Evolutionary conservation across 345 rosid species (phyloP), one percentile per base, ranked within the genome.

Genomic region (Triadica sebifera): DNA sequence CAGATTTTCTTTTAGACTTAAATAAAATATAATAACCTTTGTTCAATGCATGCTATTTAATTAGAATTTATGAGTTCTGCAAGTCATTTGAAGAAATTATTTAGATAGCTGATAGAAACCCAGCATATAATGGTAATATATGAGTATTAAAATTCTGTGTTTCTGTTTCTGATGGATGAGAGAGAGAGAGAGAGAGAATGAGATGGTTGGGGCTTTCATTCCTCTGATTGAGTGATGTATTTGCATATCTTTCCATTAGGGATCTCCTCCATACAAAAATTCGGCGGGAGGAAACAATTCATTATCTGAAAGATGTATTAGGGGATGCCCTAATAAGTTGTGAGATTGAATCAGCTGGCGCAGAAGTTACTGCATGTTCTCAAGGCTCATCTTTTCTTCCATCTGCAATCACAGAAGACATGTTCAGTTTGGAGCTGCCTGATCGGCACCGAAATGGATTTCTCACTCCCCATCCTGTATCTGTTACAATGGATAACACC

Each of bases 341-440:
- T 74, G 92, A 90, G 81, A 88, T 90, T 4, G 94, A 88, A 78
- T 77, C 43, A 65, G 87, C 77, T 51, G 88, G 87, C 25, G 77
- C 81, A 55, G 88, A 84, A 71, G 70, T 86, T 51, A 80, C 92
- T 25, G 87, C 88, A 49, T 87, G 89, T 78, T 88, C 92, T 7
- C 90, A 88, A 73, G 88, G 76, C 49, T 79, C 86, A 25, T 80
- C 84, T 45, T 90, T 84, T 77, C 90, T 90, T 80, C 89, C 87
- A 60, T 67, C 89, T 45, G 82, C 86, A 74, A 77, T 87, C 72
- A 83, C 84, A 8, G 87, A 79, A 47, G 87, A 86, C 56, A 72
- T 84, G 81, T 86, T 83, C 79, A 78, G 72, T 72, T 78, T 88
- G 74, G 89, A 87, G 84, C 75, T 78, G 19, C 87, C 74, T 12